phyloP scores from a whole-genome alignment of 1,139 yeast species.

The Ogataea hybrid region DNA sequence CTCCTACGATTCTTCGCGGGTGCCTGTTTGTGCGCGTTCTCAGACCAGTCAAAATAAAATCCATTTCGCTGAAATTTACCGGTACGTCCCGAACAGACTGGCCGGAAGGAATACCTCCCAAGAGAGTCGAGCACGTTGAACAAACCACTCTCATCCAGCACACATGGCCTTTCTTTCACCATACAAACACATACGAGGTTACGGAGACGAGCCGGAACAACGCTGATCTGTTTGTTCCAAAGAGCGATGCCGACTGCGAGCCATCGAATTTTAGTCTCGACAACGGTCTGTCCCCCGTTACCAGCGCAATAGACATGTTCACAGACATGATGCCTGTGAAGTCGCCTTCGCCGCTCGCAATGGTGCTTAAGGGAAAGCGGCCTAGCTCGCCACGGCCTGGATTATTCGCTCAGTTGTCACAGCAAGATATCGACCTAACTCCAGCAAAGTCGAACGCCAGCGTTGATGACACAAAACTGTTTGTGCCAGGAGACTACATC shows the following conservation, averaged over 20 bases:
- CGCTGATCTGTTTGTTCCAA: constrained; percentile 49
- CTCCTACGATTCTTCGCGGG: constrained; percentile 86
- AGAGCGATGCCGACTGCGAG: constrained; percentile 32
- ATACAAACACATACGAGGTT: constrained; percentile 22
- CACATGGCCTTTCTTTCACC: constrained; percentile 86
- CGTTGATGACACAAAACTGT: constrained; percentile 39
- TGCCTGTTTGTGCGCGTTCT: constrained; percentile 67
- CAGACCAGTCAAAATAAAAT: constrained; percentile 74
- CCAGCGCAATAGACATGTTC: constrained; percentile 20
- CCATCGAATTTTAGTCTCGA: constrained; percentile 36
- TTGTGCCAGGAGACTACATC: constrained; percentile 81
- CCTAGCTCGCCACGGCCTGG: constrained; percentile 35
- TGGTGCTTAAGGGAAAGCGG: constrained; percentile 37
- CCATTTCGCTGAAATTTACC: constrained; percentile 61
- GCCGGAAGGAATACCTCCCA: constrained; percentile 99
- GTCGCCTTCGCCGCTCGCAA: constrained; percentile 33
- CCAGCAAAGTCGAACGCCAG: constrained; percentile 22
- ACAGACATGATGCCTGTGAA: constrained; percentile 25
- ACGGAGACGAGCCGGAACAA: constrained; percentile 46
- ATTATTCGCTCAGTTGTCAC: constrained; percentile 14
- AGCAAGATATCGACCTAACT: constrained; percentile 17
- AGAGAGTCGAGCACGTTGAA: constrained; percentile 64
- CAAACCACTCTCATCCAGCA: constrained; percentile 67
- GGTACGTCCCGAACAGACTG: constrained; percentile 87
- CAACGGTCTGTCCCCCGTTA: constrained; percentile 28